Base-by-base conservation (phyloP, 2,329 filamentous ascomycete species). In the Fusarium globosum region DNA sequence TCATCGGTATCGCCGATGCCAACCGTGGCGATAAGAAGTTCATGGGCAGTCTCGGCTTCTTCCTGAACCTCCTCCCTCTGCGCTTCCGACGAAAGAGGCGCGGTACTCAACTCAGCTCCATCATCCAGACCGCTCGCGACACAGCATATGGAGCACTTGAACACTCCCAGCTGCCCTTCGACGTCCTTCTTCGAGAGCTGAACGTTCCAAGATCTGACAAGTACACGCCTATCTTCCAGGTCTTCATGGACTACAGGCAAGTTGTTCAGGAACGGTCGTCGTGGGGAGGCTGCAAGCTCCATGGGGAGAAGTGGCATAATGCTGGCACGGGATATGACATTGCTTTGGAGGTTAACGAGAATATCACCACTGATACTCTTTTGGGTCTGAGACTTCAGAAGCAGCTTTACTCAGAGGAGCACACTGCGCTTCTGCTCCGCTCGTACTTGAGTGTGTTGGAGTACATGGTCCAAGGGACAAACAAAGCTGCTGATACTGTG, bases 221-320 rank as follows among this genome's bases (percentile, higher is more conserved):
- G 16, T 28, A n/a, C 20, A 65, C 61, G 4, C 65, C 65, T 8
- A 30, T 68, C 2, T 68, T 68, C 23, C 65, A 68, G 35, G 65
- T 56, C 12, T 49, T 48, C 6, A 13, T 68, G 20, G 45, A 68
- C 9, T 68, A 65, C 20, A 43, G 61, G 28, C 48, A 39, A 33
- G 61, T 14, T 28, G 49, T 52, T 3, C 49, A 52, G 33, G 49
- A 52, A 4, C 33, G 49, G 6, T 52, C 49, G 4, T 21, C 49
- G 3, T 52, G n/a, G 49, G 49, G 49, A 11, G 49, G 49, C 4
- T 52, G 49, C 16, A 52, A 26, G 8, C 49, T 52, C 9, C n/a
- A 52, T 36, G 49, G 49, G 1, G 49, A 52, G 9, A 26, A 52
- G 13, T 36, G 49, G 49, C n/a, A 36, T 1, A 36, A 36, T 14